Base-by-base conservation (phyloP, 2,329 filamentous ascomycete genomes). In the Fusarium humuli region DNA sequence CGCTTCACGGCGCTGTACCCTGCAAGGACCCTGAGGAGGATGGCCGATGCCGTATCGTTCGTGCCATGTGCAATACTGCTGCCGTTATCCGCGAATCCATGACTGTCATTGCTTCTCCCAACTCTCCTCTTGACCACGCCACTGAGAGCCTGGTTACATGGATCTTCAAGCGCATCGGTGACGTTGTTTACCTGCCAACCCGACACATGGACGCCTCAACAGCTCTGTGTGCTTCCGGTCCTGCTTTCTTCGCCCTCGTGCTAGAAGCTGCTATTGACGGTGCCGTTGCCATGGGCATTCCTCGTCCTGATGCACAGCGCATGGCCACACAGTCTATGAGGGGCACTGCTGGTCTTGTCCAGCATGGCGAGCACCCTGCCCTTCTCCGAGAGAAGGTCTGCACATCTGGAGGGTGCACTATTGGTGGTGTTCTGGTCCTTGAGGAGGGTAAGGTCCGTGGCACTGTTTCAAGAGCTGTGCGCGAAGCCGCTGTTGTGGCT, bases 51-150 rank as follows among this genome's bases (percentile, higher is more conserved):
- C 84, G 87, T 44, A 85, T 96, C 46, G 90, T 97, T 7, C 86
- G 93, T 32, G 93, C 91, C 57, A 94, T 97, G 88, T 93, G 93
- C 73, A 97, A 97, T 82, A 94, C 92, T 0, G 93, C 93, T 13
- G 90, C 90, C 27, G 86, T 92, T 50, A 91, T 97, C 61, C 83
- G 92, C 48, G 91, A 97, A 80, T 90, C 88, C 72, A 96, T 96
- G 92, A 95, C 91, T 6, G 89, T 96, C 57, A 91, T 97, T 71
- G 90, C 88, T 49, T 89, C 86, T 47, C 84, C 86, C 9, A 83
- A 82, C 11, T 88, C 90, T 11, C 85, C 89, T 5, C 82, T 93
- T 16, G 83, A 86, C 7, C 76, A 83, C 2, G 80, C 83, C 20
- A 85, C 85, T 30, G 82, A 86, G 47, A 80, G 76, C 64, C 84